Evolutionary conservation across 2,329 filamentous ascomycete species (phyloP).

Genomic region (Monilinia fructigena): DNA sequence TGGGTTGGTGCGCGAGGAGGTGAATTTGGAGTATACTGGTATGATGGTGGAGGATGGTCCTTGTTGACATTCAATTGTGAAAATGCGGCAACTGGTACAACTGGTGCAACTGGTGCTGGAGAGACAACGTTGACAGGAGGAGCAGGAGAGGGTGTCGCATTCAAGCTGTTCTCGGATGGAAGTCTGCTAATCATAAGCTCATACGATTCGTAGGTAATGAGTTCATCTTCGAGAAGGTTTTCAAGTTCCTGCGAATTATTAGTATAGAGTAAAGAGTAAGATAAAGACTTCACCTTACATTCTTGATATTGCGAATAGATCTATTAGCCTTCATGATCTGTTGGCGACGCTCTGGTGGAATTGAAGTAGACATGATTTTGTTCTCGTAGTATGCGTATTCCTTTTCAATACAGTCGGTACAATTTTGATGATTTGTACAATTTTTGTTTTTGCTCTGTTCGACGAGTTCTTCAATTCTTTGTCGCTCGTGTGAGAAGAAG

Average conservation of each 20-base stretch:
- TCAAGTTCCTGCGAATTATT: slow-evolving; percentile 73
- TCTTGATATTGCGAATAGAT: slow-evolving; percentile 41
- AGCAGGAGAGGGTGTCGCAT: slow-evolving; percentile 27
- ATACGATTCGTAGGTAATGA: slow-evolving; percentile 74
- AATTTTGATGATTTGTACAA: slow-evolving; percentile 27
- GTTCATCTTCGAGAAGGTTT: slow-evolving; percentile 76
- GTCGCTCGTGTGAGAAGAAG: slow-evolving; percentile 20
- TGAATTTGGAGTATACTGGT: slow-evolving; percentile 40
- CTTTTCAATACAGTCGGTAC: slow-evolving; percentile 32
- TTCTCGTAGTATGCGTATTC: slow-evolving; percentile 35
- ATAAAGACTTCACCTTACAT: slow-evolving; percentile 31
- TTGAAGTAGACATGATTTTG: slow-evolving; percentile 34
- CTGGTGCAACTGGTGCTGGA: slow-evolving; percentile 41
- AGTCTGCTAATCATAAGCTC: slow-evolving; percentile 72
- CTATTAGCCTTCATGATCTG: slow-evolving; percentile 40
- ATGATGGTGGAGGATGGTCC: slow-evolving; percentile 29
- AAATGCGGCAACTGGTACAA: slow-evolving; percentile 35
- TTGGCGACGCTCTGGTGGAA: slow-evolving; percentile 38
- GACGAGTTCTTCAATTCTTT: slow-evolving; percentile 16
- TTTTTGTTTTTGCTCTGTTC: slow-evolving; percentile 12
- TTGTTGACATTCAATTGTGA: slow-evolving; percentile 30
- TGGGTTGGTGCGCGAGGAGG: slow-evolving; percentile 27
- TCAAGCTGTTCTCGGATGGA: slow-evolving; percentile 65
- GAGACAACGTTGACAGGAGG: slow-evolving; percentile 37
- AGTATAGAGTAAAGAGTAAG: slow-evolving; percentile 22